Base-by-base conservation (phyloP, 1,139 yeast genomes). In the Zhuliangozyma blackwelliae region DNA sequence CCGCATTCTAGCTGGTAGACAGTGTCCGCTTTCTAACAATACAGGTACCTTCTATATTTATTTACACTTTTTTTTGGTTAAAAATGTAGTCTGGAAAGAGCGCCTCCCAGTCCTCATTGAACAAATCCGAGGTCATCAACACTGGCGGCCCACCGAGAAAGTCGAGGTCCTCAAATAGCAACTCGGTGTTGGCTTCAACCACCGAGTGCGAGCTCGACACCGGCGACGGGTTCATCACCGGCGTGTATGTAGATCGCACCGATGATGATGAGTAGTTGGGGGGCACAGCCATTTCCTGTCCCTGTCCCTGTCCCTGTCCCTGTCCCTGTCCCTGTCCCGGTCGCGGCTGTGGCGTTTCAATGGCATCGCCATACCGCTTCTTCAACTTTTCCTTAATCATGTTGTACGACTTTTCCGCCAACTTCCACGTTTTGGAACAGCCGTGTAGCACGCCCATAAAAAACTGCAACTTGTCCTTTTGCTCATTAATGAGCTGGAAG, bases 121-220 rank as follows among this genome's bases (percentile, higher is more conserved):
- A 67, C 47, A 71, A 60, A 43, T 71, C 77, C 2, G 76, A 69
- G 0, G 77, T 71, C 77, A 72, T 72, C 39, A 72, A 63, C 13
- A 72, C 71, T 4, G 77, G 77, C 1, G 77, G 78, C 3, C 78
- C 77, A 10, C 77, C 77, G 44, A 72, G 64, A 47, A 69, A 68
- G 31, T 66, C 73, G 29, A 66, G 46, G 38, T 54, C 56, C 26
- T 63, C 65, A 32, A 52, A 43, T 9, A 49, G 31, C 2, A 43
- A 22, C 16, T 57, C 58, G 9, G 56, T 47, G 35, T 52, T 54
- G 13, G 55, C 33, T 19, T 54, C 55, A 10, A 41, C 52, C 11
- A 52, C 41, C 7, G 50, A 40, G 28, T 36, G 34, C 19, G 44
- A 39, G 13, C 34, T 28, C 7, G 43, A 37, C n/a, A 43, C 29